A percentile compares a stretch with the other conserved stretches of the same genome.
Evolutionary conservation across 1,284 basidiomycete species (phyloP).

Genomic region (Marasmius oreades): DNA sequence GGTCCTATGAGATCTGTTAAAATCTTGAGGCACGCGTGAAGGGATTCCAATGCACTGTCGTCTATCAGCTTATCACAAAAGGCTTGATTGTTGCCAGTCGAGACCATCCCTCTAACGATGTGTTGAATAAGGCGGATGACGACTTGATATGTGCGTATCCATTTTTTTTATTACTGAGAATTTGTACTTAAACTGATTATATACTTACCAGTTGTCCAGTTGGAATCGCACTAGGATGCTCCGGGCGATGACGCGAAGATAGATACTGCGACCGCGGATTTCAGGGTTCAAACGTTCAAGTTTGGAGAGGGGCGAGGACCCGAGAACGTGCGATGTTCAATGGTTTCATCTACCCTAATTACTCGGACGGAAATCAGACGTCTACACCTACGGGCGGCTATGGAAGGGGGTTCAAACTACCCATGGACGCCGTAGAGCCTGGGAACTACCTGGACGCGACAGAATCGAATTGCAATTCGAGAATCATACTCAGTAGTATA

Average conservation of each 20-base stretch:
- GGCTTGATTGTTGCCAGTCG: conserved; percentile 1
- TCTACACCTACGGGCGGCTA: conserved; percentile 1
- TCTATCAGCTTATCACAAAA: conserved; percentile 9
- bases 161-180: not conserved
- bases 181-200: not conserved
- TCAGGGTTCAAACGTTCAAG: too few relatives aligned
- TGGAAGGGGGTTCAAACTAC: conserved; percentile 14
- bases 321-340: conserved; percentile 2
- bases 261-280: not conserved
- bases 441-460: not conserved
- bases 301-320: conserved; percentile 1
- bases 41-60: conserved; percentile 5
- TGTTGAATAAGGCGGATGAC: not conserved
- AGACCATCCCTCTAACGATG: not conserved
- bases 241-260: not conserved
- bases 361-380: conserved; percentile 7
- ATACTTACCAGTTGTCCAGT: not conserved
- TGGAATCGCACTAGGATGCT: not conserved
- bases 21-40: not conserved
- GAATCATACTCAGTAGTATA: too few relatives aligned
- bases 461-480: not conserved
- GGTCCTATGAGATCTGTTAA: conserved; percentile 2
- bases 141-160: conserved; percentile 1
- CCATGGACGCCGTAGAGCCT: not conserved
- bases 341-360: conserved; percentile 11